Evolutionary conservation across 306 rosid species (phyloP).

Genomic region (Cajanus cajan): DNA sequence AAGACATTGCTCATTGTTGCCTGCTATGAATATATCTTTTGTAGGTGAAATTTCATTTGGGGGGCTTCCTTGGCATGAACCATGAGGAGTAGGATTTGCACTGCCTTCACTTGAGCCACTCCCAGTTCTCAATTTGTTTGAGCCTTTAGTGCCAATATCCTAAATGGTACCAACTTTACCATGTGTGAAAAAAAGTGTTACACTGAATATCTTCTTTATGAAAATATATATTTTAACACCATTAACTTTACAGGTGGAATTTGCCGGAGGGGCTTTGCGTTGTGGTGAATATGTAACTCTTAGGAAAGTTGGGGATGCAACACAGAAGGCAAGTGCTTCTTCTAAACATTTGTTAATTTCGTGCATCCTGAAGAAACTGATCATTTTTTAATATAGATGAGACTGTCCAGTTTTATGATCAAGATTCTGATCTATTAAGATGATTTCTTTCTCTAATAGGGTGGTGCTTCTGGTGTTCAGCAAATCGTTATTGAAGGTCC

Average conservation of each 20-base stretch:
- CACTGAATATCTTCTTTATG: neutral
- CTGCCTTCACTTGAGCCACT: conserved; percentile 64
- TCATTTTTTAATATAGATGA: neutral
- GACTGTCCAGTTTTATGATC: neutral
- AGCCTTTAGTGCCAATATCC: conserved; percentile 30
- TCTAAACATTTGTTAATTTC: conserved; percentile 22
- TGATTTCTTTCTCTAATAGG: conserved; percentile 39
- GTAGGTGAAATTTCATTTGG: conserved; percentile 40
- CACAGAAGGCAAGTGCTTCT: conserved; percentile 69
- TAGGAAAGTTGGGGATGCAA: conserved; percentile 88
- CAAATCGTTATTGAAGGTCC: conserved; percentile 94
- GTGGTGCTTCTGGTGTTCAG: conserved; percentile 84
- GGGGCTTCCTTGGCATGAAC: conserved; percentile 70
- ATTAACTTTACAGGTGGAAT: conserved; percentile 62
- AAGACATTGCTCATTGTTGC: conserved; percentile 33
- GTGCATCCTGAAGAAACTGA: neutral
- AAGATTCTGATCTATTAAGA: conserved; percentile 21
- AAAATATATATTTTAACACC: conserved; percentile 5
- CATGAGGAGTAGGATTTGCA: conserved; percentile 54
- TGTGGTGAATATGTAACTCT: conserved; percentile 90
- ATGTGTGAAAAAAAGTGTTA: conserved; percentile 9
- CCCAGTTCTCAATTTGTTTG: conserved; percentile 35
- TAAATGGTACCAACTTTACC: conserved; percentile 34
- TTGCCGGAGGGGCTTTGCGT: conserved; percentile 83
- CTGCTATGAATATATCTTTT: conserved; percentile 36